Conservation (phyloP, 1,139 yeast genomes). For the Chernovozyma sophiae-reginae region DNA sequence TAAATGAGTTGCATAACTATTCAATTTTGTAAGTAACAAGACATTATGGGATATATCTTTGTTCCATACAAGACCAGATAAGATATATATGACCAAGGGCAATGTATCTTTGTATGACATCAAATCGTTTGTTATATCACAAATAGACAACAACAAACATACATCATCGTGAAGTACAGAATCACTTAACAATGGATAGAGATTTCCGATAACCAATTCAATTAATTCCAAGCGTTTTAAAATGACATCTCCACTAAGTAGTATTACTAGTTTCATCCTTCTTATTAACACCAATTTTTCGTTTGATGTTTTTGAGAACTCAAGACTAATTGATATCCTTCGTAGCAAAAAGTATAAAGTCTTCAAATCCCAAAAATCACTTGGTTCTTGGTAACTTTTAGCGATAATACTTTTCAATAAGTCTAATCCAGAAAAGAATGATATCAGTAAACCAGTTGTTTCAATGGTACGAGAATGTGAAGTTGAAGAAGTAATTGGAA, state of each 20-base stretch:
- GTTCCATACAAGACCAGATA: not conserved
- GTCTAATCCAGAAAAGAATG: constrained; percentile 25
- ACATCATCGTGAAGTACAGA: constrained; percentile 20
- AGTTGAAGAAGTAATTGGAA: constrained; percentile 2
- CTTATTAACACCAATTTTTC: constrained; percentile 27
- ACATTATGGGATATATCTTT: not conserved
- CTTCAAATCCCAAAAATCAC: constrained; percentile 34
- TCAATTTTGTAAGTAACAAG: not conserved
- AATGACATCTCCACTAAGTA: constrained; percentile 18
- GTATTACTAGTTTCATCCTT: constrained; percentile 35
- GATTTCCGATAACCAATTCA: constrained; percentile 16
- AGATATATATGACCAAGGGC: not conserved
- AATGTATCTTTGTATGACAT: not conserved
- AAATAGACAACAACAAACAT: constrained; percentile 12
- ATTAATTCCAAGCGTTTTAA: constrained; percentile 15
- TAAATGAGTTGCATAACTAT: not conserved
- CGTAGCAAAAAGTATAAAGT: constrained; percentile 36
- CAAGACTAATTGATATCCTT: constrained; percentile 25
- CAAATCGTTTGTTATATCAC: not conserved
- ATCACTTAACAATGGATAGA: constrained; percentile 18
- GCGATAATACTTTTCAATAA: constrained; percentile 15
- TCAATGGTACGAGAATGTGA: not conserved
- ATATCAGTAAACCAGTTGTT: constrained; percentile 14
- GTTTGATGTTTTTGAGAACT: constrained; percentile 16
- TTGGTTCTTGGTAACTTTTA: constrained; percentile 13